Base-by-base conservation (phyloP, 805 yeast genomes). In the Candida yuanshanica region DNA sequence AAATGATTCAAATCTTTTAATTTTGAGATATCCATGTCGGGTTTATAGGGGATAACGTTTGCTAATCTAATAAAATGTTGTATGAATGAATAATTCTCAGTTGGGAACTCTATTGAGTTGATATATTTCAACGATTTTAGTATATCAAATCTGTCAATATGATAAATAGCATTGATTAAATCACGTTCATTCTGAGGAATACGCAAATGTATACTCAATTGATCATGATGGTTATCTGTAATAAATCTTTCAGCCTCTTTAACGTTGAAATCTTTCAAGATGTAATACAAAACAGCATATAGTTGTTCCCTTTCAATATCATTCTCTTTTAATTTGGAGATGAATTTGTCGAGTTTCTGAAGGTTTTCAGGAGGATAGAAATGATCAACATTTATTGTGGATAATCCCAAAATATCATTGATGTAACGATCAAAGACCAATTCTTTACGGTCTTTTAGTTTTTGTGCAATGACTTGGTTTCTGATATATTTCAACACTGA, bases 281-380 rank as follows among this genome's bases (percentile, higher is more conserved):
- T 37, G 36, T 56, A 56, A 33, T 55, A 56, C 2, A 55, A 10
- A 16, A 55, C 41, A 5, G 49, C 35, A 10, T 44, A 27, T n/a
- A 47, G 21, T 14, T 51, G 46, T 3, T 39, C 20, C 8, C 34
- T 40, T 5, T 42, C 35, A 9, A 53, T 39, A 4, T 35, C 43
- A 13, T 31, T 14, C 4, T 24, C 29, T 12, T 39, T 35, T 29
- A 56, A 38, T 9, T 36, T 41, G 1, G 42, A 20, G 2, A 56
- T 23, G 20, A 56, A 42, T 22, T 16, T 22, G 22, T 39, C 47
- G 25, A 56, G 20, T 31, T 50, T 55, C 13, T 42, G 35, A 18
- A 40, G 12, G 26, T 52, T 50, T 38, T 49, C 51, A 1, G 60
- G 60, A 9, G 60, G 60, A 24, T 56, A 56, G 18, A 33, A 43